Evolutionary conservation across 1,284 basidiomycete genomes (phyloP).

Genomic region (Bjerkandera adusta): DNA sequence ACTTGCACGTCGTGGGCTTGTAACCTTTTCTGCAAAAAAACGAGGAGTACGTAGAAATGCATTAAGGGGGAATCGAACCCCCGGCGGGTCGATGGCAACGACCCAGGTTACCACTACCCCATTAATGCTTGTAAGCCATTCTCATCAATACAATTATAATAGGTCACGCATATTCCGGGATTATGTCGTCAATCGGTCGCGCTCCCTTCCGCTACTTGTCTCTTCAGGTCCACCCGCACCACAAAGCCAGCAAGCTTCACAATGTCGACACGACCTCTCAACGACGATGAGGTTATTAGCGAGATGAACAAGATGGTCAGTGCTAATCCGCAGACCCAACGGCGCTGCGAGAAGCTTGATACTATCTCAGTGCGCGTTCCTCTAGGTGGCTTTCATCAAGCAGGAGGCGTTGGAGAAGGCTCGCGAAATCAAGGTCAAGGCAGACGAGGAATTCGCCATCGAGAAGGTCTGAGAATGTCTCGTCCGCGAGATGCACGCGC

Average conservation of each 20-base stretch:
- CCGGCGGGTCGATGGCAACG: constrained; percentile 65
- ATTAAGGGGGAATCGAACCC: constrained; percentile 80
- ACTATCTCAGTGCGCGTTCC: constrained; percentile 10
- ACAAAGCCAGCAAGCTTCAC: too few relatives aligned
- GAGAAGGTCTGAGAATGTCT: constrained; percentile 71
- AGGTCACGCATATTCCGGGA: too few relatives aligned
- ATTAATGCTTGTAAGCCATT: constrained; percentile 33
- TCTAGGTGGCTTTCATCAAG: constrained; percentile 92
- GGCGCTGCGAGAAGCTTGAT: constrained; percentile 1
- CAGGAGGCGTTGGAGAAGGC: constrained; percentile 97
- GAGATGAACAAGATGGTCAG: constrained; percentile 99
- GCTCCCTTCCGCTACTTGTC: too few relatives aligned
- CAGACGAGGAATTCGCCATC: constrained; percentile 96
- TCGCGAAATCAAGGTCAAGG: constrained; percentile 94
- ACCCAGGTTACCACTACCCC: constrained; percentile 51
- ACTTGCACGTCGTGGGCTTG: too few relatives aligned
- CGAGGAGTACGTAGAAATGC: too few relatives aligned
- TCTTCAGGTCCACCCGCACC: not conserved
- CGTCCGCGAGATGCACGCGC: not conserved
- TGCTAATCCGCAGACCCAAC: constrained; percentile 10
- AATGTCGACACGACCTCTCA: constrained; percentile 73
- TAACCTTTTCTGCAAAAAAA: too few relatives aligned
- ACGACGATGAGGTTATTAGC: constrained; percentile 93
- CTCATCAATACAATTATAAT: too few relatives aligned
- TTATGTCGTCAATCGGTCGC: too few relatives aligned